These are phyloP conservation scores for Pichia terricola DNA, from an alignment of 1,139 yeast genomes.

Conservation along the genomic window DNA sequence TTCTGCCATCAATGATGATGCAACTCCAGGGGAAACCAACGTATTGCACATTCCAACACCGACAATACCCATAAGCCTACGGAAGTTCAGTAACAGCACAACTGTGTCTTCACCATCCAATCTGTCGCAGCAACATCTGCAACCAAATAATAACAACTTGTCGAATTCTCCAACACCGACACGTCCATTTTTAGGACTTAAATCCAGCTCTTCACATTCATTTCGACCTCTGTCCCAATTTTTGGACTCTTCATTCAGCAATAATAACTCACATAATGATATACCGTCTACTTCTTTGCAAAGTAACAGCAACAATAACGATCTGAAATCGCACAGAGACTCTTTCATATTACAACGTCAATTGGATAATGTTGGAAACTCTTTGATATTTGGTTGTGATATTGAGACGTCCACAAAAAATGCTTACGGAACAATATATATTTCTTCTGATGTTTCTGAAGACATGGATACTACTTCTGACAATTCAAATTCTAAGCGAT, in stretches of 20 bases:
- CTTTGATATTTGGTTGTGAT: conserved; percentile 77
- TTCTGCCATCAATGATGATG: too few relatives aligned
- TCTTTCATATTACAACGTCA: conserved; percentile 33
- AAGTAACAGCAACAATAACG: conserved; percentile 13
- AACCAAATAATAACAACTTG: too few relatives aligned
- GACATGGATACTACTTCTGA: background rate
- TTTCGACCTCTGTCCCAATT: conserved; percentile 20
- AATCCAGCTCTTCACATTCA: conserved; percentile 24
- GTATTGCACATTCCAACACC: too few relatives aligned
- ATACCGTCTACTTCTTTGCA: conserved; percentile 19
- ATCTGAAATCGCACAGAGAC: conserved; percentile 45
- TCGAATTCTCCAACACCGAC: conserved; percentile 15
- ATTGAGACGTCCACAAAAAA: conserved; percentile 58
- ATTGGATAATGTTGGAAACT: conserved; percentile 28
- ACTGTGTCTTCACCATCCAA: too few relatives aligned
- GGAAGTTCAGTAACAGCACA: too few relatives aligned
- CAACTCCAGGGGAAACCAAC: too few relatives aligned
- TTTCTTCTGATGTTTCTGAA: conserved; percentile 27
- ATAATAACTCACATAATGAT: background rate
- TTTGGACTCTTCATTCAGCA: conserved; percentile 14
- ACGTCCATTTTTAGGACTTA: conserved; percentile 23
- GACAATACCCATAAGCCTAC: too few relatives aligned
- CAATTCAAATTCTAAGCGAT: background rate
- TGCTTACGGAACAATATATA: conserved; percentile 69
- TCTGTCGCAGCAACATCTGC: too few relatives aligned